Evolutionary conservation across 1,284 basidiomycete genomes (phyloP), one percentile per base, ranked within the genome.

Genomic region (Cystobasidiaceae sp.): DNA sequence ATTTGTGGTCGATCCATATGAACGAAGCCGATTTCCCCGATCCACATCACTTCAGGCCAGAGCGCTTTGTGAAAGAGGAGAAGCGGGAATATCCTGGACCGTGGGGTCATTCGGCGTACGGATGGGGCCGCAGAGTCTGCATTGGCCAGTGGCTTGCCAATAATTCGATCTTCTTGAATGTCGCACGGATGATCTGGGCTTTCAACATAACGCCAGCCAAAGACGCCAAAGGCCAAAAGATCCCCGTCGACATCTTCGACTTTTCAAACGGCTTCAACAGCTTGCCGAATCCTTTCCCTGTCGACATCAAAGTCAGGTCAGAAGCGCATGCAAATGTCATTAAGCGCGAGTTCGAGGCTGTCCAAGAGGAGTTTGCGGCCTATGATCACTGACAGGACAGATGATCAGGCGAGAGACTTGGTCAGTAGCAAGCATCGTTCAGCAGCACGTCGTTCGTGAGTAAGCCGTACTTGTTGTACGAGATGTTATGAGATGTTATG

Each of bases 231-330:
- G 74, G 72, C 0, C 56, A 67, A 21, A 66, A 72, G 11, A 68
- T 72, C 27, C 55, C 55, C 0, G 69, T 70, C 32, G 69, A 70
- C 50, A 69, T 67, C 17, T 58, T 59, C 37, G 48, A 46, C 45
- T 79, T 79, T 62, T 81, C 80, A 1, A 73, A 79, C 33, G 80
- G 81, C 5, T 81, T 82, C 76, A 82, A 81, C 67, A 80, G 78
- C 5, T 75, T 76, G 51, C 80, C 80, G 5, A 75, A 78, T 9
- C 78, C 76, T 51, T 82, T 82, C 68, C 65, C 75, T 25, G 80
- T 79, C 69, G 72, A 69, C 25, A 71, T 82, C 43, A 72, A 73
- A 25, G 75, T 77, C 8, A 70, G 73, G 69, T 77, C 67, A 28
- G 52, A 50, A 5, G 68, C 55, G 25, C 70, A 74, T 7, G 67